These are phyloP conservation scores for Kodamaea sp. DNA, from an alignment of 1,139 yeast species.

Conservation along the genomic window DNA sequence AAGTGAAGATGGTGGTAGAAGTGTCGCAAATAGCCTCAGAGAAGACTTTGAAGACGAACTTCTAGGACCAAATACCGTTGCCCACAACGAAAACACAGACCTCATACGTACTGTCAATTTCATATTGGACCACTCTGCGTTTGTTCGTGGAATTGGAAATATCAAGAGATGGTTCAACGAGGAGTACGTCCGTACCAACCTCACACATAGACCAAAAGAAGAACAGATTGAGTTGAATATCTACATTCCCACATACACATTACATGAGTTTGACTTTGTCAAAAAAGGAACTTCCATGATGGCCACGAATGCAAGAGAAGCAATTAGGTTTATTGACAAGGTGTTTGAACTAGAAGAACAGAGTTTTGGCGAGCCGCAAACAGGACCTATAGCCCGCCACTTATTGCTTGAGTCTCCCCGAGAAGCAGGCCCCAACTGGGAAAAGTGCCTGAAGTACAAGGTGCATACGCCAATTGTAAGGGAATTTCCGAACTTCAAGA, in stretches of 20 bases:
- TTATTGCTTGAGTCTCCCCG: slow-evolving; percentile 31
- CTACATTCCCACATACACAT: slow-evolving; percentile 54
- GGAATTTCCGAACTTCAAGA: slow-evolving; percentile 49
- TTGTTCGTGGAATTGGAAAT: slow-evolving; percentile 60
- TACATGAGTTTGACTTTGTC: slow-evolving; percentile 56
- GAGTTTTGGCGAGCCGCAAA: slow-evolving; percentile 9
- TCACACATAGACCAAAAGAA: slow-evolving; percentile 8
- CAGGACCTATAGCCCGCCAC: slow-evolving; percentile 18
- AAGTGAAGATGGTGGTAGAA: slow-evolving; percentile 1
- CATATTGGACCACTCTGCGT: slow-evolving; percentile 59
- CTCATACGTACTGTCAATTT: slow-evolving; percentile 35
- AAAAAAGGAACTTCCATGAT: slow-evolving; percentile 56
- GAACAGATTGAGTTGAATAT: slow-evolving; percentile 30
- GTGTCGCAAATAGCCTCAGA: slow-evolving; percentile 2
- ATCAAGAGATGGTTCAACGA: slow-evolving; percentile 56
- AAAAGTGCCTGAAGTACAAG: slow-evolving; percentile 45
- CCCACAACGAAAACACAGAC: slow-evolving; percentile 1
- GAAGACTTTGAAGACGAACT: slow-evolving; percentile 8
- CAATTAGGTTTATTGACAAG: slow-evolving; percentile 54
- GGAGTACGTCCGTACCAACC: slow-evolving; percentile 31
- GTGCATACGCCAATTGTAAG: slow-evolving; percentile 42
- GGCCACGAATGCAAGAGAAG: slow-evolving; percentile 59
- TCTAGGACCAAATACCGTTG: too few relatives aligned
- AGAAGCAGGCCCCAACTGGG: slow-evolving; percentile 54
- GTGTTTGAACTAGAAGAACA: slow-evolving; percentile 25